phyloP scores from a whole-genome alignment of 805 yeast species.

The Ogataea methylovora region DNA sequence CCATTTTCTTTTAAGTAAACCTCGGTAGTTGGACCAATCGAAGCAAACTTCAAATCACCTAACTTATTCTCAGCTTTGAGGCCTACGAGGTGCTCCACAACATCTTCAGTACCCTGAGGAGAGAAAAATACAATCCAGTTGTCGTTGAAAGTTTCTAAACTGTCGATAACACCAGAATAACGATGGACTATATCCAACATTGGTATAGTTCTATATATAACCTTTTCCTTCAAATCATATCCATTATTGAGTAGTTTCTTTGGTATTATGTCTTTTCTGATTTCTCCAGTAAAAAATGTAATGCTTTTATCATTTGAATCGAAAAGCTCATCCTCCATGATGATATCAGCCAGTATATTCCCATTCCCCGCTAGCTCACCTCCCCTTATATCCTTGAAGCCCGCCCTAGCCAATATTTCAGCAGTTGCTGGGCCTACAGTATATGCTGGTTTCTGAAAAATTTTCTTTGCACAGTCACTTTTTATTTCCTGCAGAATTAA shows the following conservation, averaged over 20 bases:
- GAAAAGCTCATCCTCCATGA: conserved; percentile 31
- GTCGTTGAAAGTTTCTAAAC: conserved; percentile 6
- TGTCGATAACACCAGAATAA: conserved; percentile 22
- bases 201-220: conserved; percentile 62
- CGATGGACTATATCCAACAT: conserved; percentile 35
- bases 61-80: conserved; percentile 15
- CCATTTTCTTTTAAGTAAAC: conserved; percentile 45
- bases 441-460: conserved; percentile 51
- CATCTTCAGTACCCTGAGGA: conserved; percentile 75
- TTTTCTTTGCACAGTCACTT: conserved; percentile 11
- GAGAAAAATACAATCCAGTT: conserved; percentile 85
- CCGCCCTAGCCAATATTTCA: conserved; percentile 45
- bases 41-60: conserved; percentile 44
- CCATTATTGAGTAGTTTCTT: conserved; percentile 38
- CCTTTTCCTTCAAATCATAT: conserved; percentile 44
- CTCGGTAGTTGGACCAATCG: conserved; percentile 92
- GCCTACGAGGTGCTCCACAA: conserved; percentile 35
- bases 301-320: conserved; percentile 24
- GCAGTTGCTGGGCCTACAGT: conserved; percentile 93
- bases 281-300: conserved; percentile 74
- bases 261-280: conserved; percentile 78
- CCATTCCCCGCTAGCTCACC: conserved; percentile 83
- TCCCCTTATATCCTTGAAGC: conserved; percentile 65
- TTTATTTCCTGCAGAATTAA: conserved; percentile 11
- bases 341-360: conserved; percentile 53